These are phyloP conservation scores for Iris macrosiphon DNA, from an alignment of 106 monocot genomes.

Conservation along the genomic window DNA sequence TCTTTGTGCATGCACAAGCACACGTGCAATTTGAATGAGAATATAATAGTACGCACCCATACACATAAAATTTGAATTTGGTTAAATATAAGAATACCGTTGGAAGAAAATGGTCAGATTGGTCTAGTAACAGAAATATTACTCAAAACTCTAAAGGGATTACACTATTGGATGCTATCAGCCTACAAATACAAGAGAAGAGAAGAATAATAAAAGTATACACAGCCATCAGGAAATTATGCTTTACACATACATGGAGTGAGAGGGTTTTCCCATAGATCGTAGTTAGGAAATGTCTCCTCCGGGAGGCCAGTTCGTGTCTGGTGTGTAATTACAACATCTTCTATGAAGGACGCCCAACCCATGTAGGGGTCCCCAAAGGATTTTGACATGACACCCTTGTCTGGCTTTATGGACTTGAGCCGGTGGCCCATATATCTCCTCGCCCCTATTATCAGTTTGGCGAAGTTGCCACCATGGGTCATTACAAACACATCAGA, in stretches of 20 bases:
- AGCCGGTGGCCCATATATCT: conserved; percentile 85
- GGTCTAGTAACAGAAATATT: too few species aligned
- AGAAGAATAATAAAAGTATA: too few species aligned
- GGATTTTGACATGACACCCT: conserved; percentile 90
- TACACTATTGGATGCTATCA: too few species aligned
- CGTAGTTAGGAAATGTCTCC: conserved; percentile 81
- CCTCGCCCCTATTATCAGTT: conserved; percentile 85
- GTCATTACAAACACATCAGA: conserved; percentile 99
- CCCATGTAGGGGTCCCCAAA: conserved; percentile 97
- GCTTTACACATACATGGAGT: conserved; percentile 96
- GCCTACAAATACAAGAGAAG: too few species aligned
- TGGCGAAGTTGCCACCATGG: conserved; percentile 92
- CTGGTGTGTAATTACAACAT: conserved; percentile 80
- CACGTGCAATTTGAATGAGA: too few species aligned
- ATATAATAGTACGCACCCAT: too few species aligned
- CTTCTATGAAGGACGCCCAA: conserved; percentile 93
- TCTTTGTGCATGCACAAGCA: too few species aligned
- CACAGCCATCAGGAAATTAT: too few species aligned
- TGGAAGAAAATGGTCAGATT: too few species aligned
- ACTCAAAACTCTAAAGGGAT: too few species aligned
- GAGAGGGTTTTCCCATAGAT: conserved; percentile 92
- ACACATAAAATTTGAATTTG: too few species aligned
- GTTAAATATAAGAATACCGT: too few species aligned
- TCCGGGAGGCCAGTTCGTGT: conserved; percentile 89
- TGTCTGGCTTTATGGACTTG: conserved; percentile 96